Evolutionary conservation across 1,284 basidiomycete genomes (phyloP).

Genomic region (Rugosomyces carneus): DNA sequence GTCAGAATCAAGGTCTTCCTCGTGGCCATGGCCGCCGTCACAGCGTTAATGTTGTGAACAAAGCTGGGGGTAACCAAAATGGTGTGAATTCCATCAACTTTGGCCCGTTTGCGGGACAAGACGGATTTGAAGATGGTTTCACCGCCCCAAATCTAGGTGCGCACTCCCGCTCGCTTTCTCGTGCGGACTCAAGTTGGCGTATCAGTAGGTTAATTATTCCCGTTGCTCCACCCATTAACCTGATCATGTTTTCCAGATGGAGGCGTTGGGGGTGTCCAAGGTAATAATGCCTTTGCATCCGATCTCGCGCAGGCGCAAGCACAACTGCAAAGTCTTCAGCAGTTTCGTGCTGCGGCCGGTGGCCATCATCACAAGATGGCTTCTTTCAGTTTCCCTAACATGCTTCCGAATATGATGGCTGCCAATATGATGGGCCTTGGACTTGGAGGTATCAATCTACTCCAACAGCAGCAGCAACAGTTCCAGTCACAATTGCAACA

Average conservation of each 20-base stretch:
- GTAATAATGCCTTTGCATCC: slow-evolving; percentile 58
- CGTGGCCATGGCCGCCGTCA: slow-evolving; percentile 89
- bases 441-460: slow-evolving; percentile 70
- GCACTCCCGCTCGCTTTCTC: slow-evolving; percentile 73
- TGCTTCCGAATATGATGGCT: slow-evolving; percentile 92
- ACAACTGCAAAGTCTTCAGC: slow-evolving; percentile 92
- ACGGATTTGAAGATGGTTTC: slow-evolving; percentile 76
- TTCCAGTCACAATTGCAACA: slow-evolving; percentile 90
- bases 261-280: slow-evolving; percentile 64
- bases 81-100: slow-evolving; percentile 47
- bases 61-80: slow-evolving; percentile 45
- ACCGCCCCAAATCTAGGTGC: slow-evolving; percentile 47
- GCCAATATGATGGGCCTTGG: slow-evolving; percentile 91
- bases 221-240: neutral
- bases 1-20: slow-evolving; percentile 58
- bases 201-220: slow-evolving; percentile 58
- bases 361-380: slow-evolving; percentile 95
- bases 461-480: slow-evolving; percentile 85
- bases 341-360: slow-evolving; percentile 93
- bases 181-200: slow-evolving; percentile 82
- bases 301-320: slow-evolving; percentile 94
- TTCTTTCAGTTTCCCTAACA: slow-evolving; percentile 96
- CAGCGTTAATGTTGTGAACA: slow-evolving; percentile 90
- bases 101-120: slow-evolving; percentile 41
- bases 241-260: slow-evolving; percentile 44